Evolutionary conservation across 768 basidiomycete species (phyloP).

Genomic region (Calocybe gangraenosa): DNA sequence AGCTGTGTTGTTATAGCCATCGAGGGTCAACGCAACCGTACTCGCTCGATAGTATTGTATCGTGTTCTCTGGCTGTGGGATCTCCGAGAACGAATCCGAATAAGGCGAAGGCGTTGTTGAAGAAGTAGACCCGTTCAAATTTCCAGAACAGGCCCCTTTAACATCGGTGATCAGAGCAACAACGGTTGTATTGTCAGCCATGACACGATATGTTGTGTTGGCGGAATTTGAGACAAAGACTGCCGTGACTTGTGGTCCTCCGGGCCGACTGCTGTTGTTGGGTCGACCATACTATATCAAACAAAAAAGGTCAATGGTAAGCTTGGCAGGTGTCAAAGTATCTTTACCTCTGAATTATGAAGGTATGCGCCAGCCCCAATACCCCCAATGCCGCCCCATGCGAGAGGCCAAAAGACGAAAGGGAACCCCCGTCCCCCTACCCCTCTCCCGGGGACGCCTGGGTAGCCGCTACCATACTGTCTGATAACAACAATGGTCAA

Average conservation of each 20-base stretch:
- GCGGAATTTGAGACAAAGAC: constrained; percentile 34
- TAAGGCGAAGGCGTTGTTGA: constrained; percentile 24
- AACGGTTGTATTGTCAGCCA: constrained; percentile 44
- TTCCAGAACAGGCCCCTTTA: constrained; percentile 31
- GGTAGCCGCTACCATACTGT: constrained; percentile 54
- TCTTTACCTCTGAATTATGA: constrained; percentile 34
- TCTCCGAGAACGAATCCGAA: constrained; percentile 22
- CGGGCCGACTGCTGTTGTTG: constrained; percentile 40
- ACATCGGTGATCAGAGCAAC: constrained; percentile 33
- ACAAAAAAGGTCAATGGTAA: neutral
- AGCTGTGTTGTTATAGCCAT: constrained; percentile 65
- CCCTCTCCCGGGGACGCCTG: constrained; percentile 34
- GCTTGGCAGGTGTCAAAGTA: neutral
- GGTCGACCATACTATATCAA: constrained; percentile 44
- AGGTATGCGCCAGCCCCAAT: constrained; percentile 18
- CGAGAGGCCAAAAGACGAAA: constrained; percentile 54
- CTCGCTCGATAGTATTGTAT: constrained; percentile 71
- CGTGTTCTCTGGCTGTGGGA: constrained; percentile 47
- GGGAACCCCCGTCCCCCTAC: constrained; percentile 45
- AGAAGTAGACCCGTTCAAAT: constrained; percentile 19
- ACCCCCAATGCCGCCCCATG: constrained; percentile 34
- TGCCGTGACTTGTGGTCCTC: constrained; percentile 36
- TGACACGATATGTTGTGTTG: constrained; percentile 35
- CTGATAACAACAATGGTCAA: constrained; percentile 27
- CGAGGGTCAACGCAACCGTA: constrained; percentile 55